Evolutionary conservation across 1,284 basidiomycete species (phyloP), one percentile per base, ranked within the genome.

Genomic region (Melampsora americana): DNA sequence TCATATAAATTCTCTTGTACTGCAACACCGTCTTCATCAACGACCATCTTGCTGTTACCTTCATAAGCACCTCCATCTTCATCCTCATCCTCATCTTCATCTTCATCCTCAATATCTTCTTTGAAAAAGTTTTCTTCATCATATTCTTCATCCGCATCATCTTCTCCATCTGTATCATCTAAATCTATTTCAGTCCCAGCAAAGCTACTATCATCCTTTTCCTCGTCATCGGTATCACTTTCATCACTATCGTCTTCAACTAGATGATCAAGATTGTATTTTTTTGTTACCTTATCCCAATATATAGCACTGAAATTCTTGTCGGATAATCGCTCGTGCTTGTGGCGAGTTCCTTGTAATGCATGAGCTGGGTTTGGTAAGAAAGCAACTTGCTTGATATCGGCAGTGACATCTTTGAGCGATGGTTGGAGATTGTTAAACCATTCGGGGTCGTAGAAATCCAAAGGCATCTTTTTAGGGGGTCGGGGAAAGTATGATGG

Each of bases 261-360:
- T 14, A 66, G 18, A 50, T 68, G 66, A n/a, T 53, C 26, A 53
- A 68, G 66, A 50, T 68, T n/a, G 30, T 68, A 53, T 20, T 48
- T 26, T 30, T 50, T 12, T n/a, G 66, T 68, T 14, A 32, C 5
- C 18, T 46, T 53, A 23, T 68, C 66, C 66, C 66, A 68, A 30
- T 68, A 68, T 26, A 50, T 68, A 28, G 42, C 46, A 5, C 11
- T 68, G 30, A 68, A 68, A 26, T 39, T 28, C 11, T 68, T 50
- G 46, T 53, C 30, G 14, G 16, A 50, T 9, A 68, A 46, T 16
- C 48, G 42, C 66, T 68, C 66, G 28, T 68, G 44, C 30, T 42
- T 5, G 23, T 68, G 66, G 14, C 30, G 5, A 2, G 48, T 68
- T 50, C n/a, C 66, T 16, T 30, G n/a, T 5, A 68, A 30, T 5